Evolutionary conservation across 345 rosid species (phyloP).

Genomic region (Populus tremula): DNA sequence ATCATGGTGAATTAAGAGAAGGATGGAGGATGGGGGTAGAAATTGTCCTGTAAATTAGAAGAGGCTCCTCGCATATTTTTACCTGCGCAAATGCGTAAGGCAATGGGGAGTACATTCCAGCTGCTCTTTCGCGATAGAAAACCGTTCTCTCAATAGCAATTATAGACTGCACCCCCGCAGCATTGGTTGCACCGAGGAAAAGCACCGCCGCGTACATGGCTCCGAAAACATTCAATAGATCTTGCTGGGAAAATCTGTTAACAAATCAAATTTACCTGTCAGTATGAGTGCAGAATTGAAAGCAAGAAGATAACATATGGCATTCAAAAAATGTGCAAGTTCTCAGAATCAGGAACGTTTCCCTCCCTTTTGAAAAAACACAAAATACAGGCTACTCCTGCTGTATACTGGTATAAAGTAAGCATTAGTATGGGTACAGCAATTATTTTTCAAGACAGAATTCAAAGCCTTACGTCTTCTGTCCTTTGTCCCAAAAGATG

Average conservation of each 20-base stretch:
- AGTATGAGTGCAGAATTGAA: neutral
- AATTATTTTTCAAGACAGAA: neutral
- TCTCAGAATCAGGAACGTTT: too few relatives aligned
- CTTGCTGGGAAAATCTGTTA: constrained; percentile 22
- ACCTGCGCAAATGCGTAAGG: constrained; percentile 34
- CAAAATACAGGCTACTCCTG: too few relatives aligned
- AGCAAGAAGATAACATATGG: neutral
- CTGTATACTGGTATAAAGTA: too few relatives aligned
- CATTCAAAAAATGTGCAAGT: too few relatives aligned
- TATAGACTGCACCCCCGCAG: constrained; percentile 21
- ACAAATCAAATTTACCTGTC: neutral
- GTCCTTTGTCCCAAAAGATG: constrained; percentile 31
- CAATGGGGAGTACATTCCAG: constrained; percentile 36
- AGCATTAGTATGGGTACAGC: too few relatives aligned
- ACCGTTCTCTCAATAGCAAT: constrained; percentile 29
- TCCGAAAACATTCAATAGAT: constrained; percentile 24
- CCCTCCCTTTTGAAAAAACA: too few relatives aligned
- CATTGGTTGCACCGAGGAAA: constrained; percentile 31
- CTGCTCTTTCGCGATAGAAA: constrained; percentile 33
- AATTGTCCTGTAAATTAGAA: too few relatives aligned
- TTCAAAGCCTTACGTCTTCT: constrained; percentile 18
- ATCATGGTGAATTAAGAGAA: too few relatives aligned
- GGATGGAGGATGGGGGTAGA: too few relatives aligned
- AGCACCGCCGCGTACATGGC: constrained; percentile 27
- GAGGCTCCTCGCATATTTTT: neutral